These are phyloP conservation scores for Limnanthes douglasii DNA, from an alignment of 345 rosid species.

Conservation along the genomic window DNA sequence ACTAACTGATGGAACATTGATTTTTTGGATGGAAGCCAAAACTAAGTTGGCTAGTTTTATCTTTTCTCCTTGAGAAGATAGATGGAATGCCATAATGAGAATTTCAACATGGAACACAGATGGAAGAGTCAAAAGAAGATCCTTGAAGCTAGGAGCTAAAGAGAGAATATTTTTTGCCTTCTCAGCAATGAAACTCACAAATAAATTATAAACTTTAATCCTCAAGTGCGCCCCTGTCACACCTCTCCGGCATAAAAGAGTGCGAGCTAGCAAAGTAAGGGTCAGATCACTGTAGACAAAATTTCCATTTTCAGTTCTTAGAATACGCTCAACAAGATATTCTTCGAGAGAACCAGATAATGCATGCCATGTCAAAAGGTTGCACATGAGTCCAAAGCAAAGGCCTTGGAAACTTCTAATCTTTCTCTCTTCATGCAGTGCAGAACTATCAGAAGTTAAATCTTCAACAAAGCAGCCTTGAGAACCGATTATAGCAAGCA, in stretches of 20 bases:
- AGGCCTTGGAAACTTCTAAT: conserved; percentile 31
- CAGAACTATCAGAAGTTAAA: conserved; percentile 25
- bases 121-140: conserved; percentile 60
- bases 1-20: conserved; percentile 26
- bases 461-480: conserved; percentile 28
- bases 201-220: conserved; percentile 38
- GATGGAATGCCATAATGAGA: conserved; percentile 82
- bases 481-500: conserved; percentile 50
- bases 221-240: conserved; percentile 55
- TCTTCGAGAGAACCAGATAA: conserved; percentile 56
- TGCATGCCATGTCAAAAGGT: conserved; percentile 41
- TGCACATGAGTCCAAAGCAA: conserved; percentile 58
- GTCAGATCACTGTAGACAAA: conserved; percentile 62
- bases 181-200: conserved; percentile 40
- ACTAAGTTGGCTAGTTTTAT: conserved; percentile 34
- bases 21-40: conserved; percentile 29
- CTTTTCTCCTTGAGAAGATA: conserved; percentile 69
- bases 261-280: conserved; percentile 55
- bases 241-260: conserved; percentile 45
- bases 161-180: conserved; percentile 33
- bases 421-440: conserved; percentile 47
- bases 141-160: conserved; percentile 39
- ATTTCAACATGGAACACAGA: conserved; percentile 81
- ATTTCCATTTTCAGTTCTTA: conserved; percentile 51
- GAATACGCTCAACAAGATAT: conserved; percentile 56